Percentiles rank a stretch among this genome's conserved stretches.
These are phyloP conservation scores for Phialophora chinensis DNA, from an alignment of 2,329 filamentous ascomycete genomes.

Conservation along the genomic window DNA sequence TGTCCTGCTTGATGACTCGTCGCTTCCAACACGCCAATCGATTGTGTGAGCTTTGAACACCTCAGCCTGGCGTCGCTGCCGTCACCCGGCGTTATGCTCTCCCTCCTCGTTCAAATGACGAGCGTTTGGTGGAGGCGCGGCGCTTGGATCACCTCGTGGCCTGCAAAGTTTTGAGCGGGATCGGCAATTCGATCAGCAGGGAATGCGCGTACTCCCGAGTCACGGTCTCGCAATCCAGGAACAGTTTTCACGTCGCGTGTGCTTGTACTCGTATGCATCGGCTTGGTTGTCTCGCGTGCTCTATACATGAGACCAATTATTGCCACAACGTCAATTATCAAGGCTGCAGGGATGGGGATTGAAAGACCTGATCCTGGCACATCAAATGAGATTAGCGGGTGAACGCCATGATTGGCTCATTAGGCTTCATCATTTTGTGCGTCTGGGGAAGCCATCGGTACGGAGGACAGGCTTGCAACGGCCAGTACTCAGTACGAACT, in stretches of 20 bases:
- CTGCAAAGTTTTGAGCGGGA: conserved; percentile 12
- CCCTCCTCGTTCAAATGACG: conserved; percentile 15
- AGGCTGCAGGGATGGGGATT: neutral
- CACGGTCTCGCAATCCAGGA: conserved; percentile 1
- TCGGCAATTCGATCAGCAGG: conserved; percentile 15
- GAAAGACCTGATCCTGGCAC: neutral
- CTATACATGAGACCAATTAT: neutral
- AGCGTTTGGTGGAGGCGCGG: conserved; percentile 12
- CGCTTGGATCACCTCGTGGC: conserved; percentile 21
- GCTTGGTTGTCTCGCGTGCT: neutral
- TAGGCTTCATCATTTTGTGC: neutral
- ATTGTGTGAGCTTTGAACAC: neutral
- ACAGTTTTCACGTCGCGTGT: neutral
- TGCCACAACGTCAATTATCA: neutral
- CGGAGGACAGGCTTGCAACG: conserved; percentile 2
- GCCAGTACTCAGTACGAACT: neutral
- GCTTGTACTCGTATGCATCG: neutral
- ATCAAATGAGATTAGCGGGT: conserved; percentile 13
- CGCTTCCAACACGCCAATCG: conserved; percentile 3
- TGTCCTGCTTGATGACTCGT: neutral
- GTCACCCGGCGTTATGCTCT: conserved; percentile 11
- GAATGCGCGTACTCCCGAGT: neutral
- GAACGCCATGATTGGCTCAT: conserved; percentile 7
- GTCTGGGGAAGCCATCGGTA: neutral
- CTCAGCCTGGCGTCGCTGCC: neutral